Base-by-base conservation (phyloP, 495 filamentous ascomycete genomes). In the Tuber brumale region DNA sequence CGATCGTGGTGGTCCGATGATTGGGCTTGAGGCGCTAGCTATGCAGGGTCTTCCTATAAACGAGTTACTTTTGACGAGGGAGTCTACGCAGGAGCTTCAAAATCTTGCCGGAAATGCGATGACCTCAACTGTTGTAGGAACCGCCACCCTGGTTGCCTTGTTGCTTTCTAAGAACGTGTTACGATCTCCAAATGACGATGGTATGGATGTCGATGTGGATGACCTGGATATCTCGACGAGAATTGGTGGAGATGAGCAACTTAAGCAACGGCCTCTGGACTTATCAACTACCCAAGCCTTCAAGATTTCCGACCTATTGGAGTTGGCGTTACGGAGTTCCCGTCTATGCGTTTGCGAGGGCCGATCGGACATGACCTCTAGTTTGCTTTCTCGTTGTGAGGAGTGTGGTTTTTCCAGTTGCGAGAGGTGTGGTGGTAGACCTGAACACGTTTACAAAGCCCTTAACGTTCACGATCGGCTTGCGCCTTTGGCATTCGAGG, bases 21-120 rank as follows among this genome's bases (percentile, higher is more conserved):
- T 87, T 69, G 92, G 92, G 0, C 85, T 87, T 21, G 92, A 96
- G 84, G 85, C 88, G 8, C 85, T 95, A 23, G 82, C 85, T 12
- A 84, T 96, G 37, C 93, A 96, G 84, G 93, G 93, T 0, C 82
- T 97, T 51, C 91, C 92, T 0, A 79, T 91, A 6, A 83, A 90
- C 51, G 86, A 87, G 23, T 82, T 95, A 21, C 83, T 90, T 1
- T 84, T 94, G 8, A 90, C 89, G 1, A 86, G 86, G 46, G 91
- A 95, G 79, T 88, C 86, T 0, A 87, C 92, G 57, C 84, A 85
- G 16, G 86, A 95, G 42, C 85, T 93, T 12, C 89, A 90, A 72
- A 89, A 94, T 75, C 85, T 97, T 9, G 92, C 91, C 4, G 93
- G 93, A 0, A 97, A 97, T 81, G 93, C 93, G 1, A 97, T 97